Conservation (phyloP, 2,329 filamentous ascomycete genomes). For the Colletotrichum chrysophilum region DNA sequence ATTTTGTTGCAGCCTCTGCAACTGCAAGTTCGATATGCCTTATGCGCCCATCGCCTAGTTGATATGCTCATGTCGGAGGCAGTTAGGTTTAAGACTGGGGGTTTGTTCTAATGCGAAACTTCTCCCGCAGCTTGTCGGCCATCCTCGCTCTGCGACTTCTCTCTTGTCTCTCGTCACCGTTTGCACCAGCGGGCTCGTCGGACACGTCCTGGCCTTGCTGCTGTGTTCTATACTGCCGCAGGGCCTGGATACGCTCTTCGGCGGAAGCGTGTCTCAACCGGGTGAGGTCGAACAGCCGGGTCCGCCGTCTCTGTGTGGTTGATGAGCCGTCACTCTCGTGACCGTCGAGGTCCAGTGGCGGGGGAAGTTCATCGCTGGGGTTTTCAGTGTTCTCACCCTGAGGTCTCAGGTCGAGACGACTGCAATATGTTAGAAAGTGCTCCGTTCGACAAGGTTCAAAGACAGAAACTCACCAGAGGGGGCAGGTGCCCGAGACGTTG, state of each 20-base stretch:
- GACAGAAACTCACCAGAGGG: conserved; percentile 63
- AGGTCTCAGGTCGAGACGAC: conserved; percentile 60
- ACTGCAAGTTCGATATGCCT: neutral
- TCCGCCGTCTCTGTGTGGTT: conserved; percentile 46
- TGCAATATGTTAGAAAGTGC: conserved; percentile 32
- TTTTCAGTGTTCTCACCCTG: conserved; percentile 30
- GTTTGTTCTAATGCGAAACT: conserved; percentile 57
- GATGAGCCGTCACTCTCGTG: conserved; percentile 38
- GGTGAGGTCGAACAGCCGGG: conserved; percentile 61
- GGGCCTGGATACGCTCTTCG: conserved; percentile 66
- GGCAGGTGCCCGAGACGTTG: conserved; percentile 73
- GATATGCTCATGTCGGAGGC: neutral
- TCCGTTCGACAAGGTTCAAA: neutral
- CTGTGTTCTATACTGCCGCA: conserved; percentile 54
- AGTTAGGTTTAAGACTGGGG: conserved; percentile 33
- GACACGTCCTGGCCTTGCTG: conserved; percentile 30
- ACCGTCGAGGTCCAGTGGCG: conserved; percentile 45
- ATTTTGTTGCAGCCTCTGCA: neutral
- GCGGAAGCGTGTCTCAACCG: conserved; percentile 62
- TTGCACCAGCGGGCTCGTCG: neutral
- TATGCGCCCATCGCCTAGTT: neutral
- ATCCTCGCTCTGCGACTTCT: conserved; percentile 47
- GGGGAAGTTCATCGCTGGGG: conserved; percentile 36
- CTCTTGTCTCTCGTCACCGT: conserved; percentile 35
- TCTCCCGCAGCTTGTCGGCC: conserved; percentile 55